phyloP scores from a whole-genome alignment of 2,329 filamentous ascomycete genomes.

The Cladosporium sp. region DNA sequence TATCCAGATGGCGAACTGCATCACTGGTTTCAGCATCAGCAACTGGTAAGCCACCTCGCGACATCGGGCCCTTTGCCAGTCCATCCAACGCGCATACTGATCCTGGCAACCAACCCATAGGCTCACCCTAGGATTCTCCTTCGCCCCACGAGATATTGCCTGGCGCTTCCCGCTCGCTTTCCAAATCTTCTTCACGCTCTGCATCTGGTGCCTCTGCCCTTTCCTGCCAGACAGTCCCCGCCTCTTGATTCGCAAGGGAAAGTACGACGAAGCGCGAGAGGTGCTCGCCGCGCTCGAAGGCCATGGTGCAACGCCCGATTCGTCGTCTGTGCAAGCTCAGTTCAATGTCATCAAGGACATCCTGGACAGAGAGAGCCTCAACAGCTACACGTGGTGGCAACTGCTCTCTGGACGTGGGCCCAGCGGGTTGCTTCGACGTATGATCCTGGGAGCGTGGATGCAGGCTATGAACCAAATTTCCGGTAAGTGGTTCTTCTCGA shows the following conservation, averaged over 20 bases:
- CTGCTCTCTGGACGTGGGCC: slow-evolving; percentile 37
- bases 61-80: not conserved
- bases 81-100: slow-evolving; percentile 18
- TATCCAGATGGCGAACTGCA: slow-evolving; percentile 53
- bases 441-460: slow-evolving; percentile 33
- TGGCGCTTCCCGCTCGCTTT: slow-evolving; percentile 58
- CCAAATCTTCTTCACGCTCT: slow-evolving; percentile 55
- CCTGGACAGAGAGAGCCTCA: slow-evolving; percentile 47
- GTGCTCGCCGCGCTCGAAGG: slow-evolving; percentile 50
- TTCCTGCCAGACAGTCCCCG: slow-evolving; percentile 42
- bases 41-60: slow-evolving; percentile 41
- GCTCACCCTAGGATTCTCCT: slow-evolving; percentile 46
- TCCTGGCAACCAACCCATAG: not conserved
- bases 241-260: slow-evolving; percentile 54
- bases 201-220: slow-evolving; percentile 39
- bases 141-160: slow-evolving; percentile 44
- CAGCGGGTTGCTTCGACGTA: slow-evolving; percentile 7
- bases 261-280: slow-evolving; percentile 50
- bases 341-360: slow-evolving; percentile 54
- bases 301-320: slow-evolving; percentile 44
- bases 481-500: not conserved
- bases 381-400: slow-evolving; percentile 48
- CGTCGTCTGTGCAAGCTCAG: slow-evolving; percentile 44
- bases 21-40: slow-evolving; percentile 51
- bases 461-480: slow-evolving; percentile 32